phyloP scores from a whole-genome alignment of 495 filamentous ascomycete genomes.

The Aspergillus indologenus region DNA sequence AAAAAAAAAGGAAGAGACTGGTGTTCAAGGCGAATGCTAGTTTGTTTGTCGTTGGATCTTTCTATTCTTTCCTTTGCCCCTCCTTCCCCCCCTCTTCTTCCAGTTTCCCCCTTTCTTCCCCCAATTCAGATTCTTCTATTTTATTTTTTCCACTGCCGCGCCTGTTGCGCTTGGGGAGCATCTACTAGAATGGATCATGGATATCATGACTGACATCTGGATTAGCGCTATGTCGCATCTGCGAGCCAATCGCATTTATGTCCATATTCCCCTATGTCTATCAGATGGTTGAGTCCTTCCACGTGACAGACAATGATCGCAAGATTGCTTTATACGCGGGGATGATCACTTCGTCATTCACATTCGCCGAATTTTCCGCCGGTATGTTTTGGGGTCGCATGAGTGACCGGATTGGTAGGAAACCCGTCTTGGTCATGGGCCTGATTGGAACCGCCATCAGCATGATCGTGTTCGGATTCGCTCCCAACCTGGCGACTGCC shows the following conservation, averaged over 20 bases:
- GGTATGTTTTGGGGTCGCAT: constrained; percentile 89
- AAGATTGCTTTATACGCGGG: constrained; percentile 90
- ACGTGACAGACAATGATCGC: constrained; percentile 71
- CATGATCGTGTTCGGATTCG: constrained; percentile 91
- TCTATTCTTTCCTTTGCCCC: background rate
- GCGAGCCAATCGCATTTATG: constrained; percentile 99
- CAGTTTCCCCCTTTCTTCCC: background rate
- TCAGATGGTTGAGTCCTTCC: constrained; percentile 93
- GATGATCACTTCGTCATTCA: constrained; percentile 95
- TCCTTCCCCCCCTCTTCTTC: background rate
- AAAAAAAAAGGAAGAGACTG: background rate
- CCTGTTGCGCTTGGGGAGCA: background rate
- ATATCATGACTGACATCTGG: constrained; percentile 33
- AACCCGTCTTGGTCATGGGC: constrained; percentile 86
- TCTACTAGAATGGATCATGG: background rate
- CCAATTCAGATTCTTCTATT: background rate
- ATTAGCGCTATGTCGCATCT: constrained; percentile 87
- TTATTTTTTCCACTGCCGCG: background rate
- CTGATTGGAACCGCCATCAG: constrained; percentile 87
- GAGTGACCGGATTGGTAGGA: constrained; percentile 88
- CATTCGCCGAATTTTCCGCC: constrained; percentile 89
- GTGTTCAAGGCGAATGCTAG: background rate
- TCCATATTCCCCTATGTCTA: constrained; percentile 99
- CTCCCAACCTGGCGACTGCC: constrained; percentile 76
- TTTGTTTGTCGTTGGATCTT: constrained; percentile 1